Percentiles rank a stretch among this genome's conserved stretches.
Conservation (phyloP, 2,329 filamentous ascomycete species). For the Monosporascus sp. region DNA sequence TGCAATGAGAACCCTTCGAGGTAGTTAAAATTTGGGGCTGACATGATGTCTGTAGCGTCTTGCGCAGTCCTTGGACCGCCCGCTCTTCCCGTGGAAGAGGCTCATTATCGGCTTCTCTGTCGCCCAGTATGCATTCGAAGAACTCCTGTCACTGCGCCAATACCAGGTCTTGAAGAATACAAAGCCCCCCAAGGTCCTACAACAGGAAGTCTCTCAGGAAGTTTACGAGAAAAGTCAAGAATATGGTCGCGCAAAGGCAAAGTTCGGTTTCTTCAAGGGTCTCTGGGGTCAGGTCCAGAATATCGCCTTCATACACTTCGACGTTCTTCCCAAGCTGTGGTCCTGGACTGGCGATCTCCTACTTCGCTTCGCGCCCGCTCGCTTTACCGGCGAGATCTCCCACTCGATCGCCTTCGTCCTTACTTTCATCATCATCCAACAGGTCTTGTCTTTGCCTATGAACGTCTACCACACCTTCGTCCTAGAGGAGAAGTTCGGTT, state of each 20-base stretch:
- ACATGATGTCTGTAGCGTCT: constrained; percentile 49
- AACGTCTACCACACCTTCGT: constrained; percentile 94
- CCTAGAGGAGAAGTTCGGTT: constrained; percentile 92
- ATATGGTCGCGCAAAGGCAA: constrained; percentile 92
- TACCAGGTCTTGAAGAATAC: constrained; percentile 79
- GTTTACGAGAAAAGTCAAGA: constrained; percentile 94
- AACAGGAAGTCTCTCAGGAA: constrained; percentile 80
- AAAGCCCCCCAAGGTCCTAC: constrained; percentile 77
- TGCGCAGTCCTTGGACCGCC: constrained; percentile 80
- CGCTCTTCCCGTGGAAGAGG: constrained; percentile 94
- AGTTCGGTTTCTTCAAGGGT: constrained; percentile 75
- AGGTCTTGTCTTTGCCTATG: constrained; percentile 71
- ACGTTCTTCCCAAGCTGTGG: constrained; percentile 90
- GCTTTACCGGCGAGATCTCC: constrained; percentile 86
- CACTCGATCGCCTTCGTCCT: constrained; percentile 93
- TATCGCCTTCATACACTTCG: constrained; percentile 80
- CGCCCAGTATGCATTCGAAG: constrained; percentile 85
- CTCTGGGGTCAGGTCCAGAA: constrained; percentile 86
- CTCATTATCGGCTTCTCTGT: constrained; percentile 92
- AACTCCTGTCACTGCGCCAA: constrained; percentile 83
- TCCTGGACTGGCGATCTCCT: constrained; percentile 70
- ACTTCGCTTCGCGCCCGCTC: constrained; percentile 65
- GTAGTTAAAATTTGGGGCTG: constrained; percentile 8
- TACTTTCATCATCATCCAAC: constrained; percentile 75
- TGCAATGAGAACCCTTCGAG: constrained; percentile 1